Evolutionary conservation across 2,329 filamentous ascomycete species (phyloP).

Genomic region (Zasmidium citrigriseum): DNA sequence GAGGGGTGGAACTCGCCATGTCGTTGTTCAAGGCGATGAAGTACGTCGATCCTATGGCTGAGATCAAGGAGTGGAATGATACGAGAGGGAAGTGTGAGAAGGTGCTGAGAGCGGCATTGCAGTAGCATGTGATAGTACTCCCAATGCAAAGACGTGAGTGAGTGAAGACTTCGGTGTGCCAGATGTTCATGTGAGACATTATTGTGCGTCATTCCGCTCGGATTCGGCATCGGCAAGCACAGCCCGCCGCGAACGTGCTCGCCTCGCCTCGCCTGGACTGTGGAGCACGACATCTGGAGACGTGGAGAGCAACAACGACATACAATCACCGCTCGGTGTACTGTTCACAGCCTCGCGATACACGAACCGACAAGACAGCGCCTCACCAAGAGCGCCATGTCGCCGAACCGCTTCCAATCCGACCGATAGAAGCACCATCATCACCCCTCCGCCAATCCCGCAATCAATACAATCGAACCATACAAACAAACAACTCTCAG

Average conservation of each 20-base stretch:
- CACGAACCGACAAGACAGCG: neutral
- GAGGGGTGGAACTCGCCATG: conserved; percentile 7
- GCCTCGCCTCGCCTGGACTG: too few relatives aligned
- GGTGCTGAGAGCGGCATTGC: neutral
- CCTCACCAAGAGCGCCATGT: neutral
- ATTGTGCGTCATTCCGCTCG: neutral
- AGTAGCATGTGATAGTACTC: neutral
- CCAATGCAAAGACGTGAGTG: too few relatives aligned
- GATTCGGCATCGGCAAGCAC: neutral
- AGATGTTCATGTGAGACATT: neutral
- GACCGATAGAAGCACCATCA: neutral
- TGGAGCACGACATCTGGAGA: neutral
- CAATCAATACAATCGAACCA: too few relatives aligned
- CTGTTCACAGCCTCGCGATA: too few relatives aligned
- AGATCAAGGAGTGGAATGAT: conserved; percentile 8
- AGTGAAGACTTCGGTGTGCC: neutral
- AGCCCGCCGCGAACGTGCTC: neutral
- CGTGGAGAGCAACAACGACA: neutral
- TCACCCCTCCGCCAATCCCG: too few relatives aligned
- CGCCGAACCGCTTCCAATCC: neutral
- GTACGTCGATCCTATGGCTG: conserved; percentile 2
- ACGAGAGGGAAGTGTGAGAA: conserved; percentile 3
- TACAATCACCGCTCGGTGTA: neutral
- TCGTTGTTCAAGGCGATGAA: conserved; percentile 8
- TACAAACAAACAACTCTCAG: too few relatives aligned